Base-by-base conservation (phyloP, 2,329 filamentous ascomycete genomes). In the Rhinocladiella mackenziei region DNA sequence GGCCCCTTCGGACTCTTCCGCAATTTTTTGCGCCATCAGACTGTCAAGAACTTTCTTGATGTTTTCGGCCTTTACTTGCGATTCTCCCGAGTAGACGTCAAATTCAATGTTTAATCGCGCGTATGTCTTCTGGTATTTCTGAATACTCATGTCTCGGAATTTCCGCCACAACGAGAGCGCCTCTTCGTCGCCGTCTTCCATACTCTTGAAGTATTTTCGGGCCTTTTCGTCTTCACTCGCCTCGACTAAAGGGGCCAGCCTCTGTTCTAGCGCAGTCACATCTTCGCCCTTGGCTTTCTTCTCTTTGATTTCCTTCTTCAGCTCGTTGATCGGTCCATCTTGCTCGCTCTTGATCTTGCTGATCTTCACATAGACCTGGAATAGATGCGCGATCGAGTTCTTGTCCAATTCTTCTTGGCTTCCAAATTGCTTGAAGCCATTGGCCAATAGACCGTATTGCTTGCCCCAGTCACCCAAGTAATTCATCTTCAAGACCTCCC, bases 391-490 rank as follows among this genome's bases (percentile, higher is more conserved):
- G 56, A 82, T 81, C 1, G 79, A 78, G 58, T 83, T 77, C 56
- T 72, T 73, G 39, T 70, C 62, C 25, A 83, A 65, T 55, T 75
- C 72, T 53, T 80, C 76, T 61, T 82, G 78, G 47, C 68, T 74
- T 34, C 80, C 80, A 51, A 77, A 83, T 53, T 72, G 70, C 56
- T 79, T 73, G 60, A 78, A 83, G 1, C 79, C 80, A 45, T 80
- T 74, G 7, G 77, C 78, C 22, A 57, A 43, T 23, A 83, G 69
- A 56, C 80, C 80, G 50, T 81, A 82, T 61, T 83, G 79, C 68
- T 81, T 82, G 39, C 80, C 80, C 80, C 80, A 83, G 58, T 83
- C 80, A 50, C 80, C 80, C 3, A 83, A 71, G 61, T 83, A 83
- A 65, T 83, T 83, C 74, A 83, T 77, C 48, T 76, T 73, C 37